Evolutionary conservation across 176 grass and related monocot genomes (phyloP).

Genomic region (Elaeis guineensis): DNA sequence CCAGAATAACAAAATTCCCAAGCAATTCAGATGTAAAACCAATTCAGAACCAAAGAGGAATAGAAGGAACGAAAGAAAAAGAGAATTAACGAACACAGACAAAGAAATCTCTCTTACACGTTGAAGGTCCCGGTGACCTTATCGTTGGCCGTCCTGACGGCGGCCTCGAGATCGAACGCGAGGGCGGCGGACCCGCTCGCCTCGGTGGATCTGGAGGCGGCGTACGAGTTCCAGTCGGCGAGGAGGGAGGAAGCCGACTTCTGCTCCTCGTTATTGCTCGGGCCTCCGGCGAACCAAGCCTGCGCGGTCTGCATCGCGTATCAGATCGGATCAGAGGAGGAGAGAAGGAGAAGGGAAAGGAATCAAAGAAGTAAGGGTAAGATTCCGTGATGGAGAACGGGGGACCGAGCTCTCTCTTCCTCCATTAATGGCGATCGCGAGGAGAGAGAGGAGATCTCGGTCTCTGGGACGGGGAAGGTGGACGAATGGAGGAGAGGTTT

Average conservation of each 20-base stretch:
- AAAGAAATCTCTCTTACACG: slow-evolving; percentile 29
- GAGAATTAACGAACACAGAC: slow-evolving; percentile 7
- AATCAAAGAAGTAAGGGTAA: no score
- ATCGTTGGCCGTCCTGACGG: slow-evolving; percentile 83
- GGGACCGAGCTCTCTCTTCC: no score
- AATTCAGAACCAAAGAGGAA: neutral
- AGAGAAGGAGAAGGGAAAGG: no score
- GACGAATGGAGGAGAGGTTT: no score
- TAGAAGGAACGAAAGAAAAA: neutral
- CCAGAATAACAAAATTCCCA: no score
- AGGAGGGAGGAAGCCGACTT: slow-evolving; percentile 32
- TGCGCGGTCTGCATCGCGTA: slow-evolving; percentile 70
- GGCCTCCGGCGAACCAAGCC: slow-evolving; percentile 70
- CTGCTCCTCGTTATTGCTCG: slow-evolving; percentile 23
- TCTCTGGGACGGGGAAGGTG: no score
- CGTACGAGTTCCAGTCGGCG: slow-evolving; percentile 94
- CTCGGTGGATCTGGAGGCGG: slow-evolving; percentile 43
- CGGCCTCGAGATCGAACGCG: slow-evolving; percentile 86
- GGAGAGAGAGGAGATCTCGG: no score
- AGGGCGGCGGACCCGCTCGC: slow-evolving; percentile 41
- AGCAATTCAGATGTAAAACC: no score
- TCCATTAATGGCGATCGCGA: no score
- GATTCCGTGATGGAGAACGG: no score
- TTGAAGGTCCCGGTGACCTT: slow-evolving; percentile 83
- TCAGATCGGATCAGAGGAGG: no score